Percentiles rank a stretch among this genome's conserved stretches.
These are phyloP conservation scores for Entophlyctis luteolus DNA, from an alignment of 192 early-diverging fungal genomes.

Conservation along the genomic window DNA sequence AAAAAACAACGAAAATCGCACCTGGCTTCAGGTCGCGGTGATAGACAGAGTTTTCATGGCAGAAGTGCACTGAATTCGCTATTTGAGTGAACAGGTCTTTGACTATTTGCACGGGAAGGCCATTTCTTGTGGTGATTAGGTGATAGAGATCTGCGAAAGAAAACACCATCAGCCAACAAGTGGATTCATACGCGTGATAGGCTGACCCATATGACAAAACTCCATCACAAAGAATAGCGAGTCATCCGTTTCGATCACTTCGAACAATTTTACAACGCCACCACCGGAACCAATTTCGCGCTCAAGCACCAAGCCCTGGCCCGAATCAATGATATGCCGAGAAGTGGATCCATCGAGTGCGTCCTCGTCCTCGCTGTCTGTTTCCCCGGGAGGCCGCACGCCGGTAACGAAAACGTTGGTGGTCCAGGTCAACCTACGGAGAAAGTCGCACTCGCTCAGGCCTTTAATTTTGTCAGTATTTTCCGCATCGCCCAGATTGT, in stretches of 20 bases:
- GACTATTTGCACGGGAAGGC: slow-evolving; percentile 20
- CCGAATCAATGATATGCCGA: background rate
- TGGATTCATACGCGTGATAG: background rate
- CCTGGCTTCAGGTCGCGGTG: slow-evolving; percentile 81
- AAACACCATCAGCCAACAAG: background rate
- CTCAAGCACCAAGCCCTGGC: background rate
- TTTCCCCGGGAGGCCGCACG: background rate
- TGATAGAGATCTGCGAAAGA: slow-evolving; percentile 43
- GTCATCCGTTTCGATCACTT: slow-evolving; percentile 40
- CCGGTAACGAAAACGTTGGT: slow-evolving; percentile 12
- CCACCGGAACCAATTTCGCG: slow-evolving; percentile 13
- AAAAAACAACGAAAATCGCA: slow-evolving; percentile 27
- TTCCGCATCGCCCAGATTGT: background rate
- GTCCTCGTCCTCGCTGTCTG: background rate
- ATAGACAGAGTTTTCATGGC: slow-evolving; percentile 75
- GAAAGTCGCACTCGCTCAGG: slow-evolving; percentile 19
- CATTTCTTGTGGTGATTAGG: slow-evolving; percentile 29
- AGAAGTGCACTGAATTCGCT: slow-evolving; percentile 67
- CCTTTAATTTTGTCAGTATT: background rate
- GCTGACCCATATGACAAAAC: slow-evolving; percentile 28
- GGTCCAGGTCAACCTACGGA: slow-evolving; percentile 20
- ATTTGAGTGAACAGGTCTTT: slow-evolving; percentile 70
- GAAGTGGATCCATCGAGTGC: background rate
- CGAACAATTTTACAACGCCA: slow-evolving; percentile 28
- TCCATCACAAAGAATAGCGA: slow-evolving; percentile 38